These are phyloP conservation scores for Candida sanyaensis DNA, from an alignment of 1,139 yeast genomes.

Conservation along the genomic window DNA sequence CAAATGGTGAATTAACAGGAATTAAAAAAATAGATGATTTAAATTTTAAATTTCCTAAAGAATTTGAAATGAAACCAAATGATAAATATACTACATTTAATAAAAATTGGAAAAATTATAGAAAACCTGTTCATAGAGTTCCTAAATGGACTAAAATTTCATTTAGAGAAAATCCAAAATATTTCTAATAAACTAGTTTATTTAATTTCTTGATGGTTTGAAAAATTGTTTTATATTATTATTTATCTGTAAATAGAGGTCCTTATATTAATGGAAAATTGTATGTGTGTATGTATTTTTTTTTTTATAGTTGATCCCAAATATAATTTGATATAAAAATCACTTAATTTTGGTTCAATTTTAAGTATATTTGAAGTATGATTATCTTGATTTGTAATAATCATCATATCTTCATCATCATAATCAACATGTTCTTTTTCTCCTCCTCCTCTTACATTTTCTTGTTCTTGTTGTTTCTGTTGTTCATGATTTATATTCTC, in stretches of 20 bases:
- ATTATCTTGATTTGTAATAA: slow-evolving; percentile 51
- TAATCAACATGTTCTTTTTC: too few relatives aligned
- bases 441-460: too few relatives aligned
- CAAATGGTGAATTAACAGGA: slow-evolving; percentile 44
- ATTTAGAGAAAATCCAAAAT: slow-evolving; percentile 76
- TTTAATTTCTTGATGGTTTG: not conserved
- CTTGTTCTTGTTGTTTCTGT: slow-evolving; percentile 26
- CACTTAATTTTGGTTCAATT: slow-evolving; percentile 60
- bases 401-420: slow-evolving; percentile 34
- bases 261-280: slow-evolving; percentile 61
- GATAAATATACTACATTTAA: slow-evolving; percentile 90
- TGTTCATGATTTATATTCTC: slow-evolving; percentile 21
- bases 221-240: not conserved
- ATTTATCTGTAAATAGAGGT: not conserved
- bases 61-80: slow-evolving; percentile 70
- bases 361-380: slow-evolving; percentile 54
- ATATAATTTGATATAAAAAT: slow-evolving; percentile 66
- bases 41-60: slow-evolving; percentile 68
- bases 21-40: slow-evolving; percentile 56
- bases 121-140: slow-evolving; percentile 84
- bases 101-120: slow-evolving; percentile 71
- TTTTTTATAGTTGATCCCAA: slow-evolving; percentile 61
- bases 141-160: slow-evolving; percentile 91
- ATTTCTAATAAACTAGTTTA: too few relatives aligned
- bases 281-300: slow-evolving; percentile 18